phyloP scores from a whole-genome alignment of 805 yeast genomes.

The Candida xiaguanensis region DNA sequence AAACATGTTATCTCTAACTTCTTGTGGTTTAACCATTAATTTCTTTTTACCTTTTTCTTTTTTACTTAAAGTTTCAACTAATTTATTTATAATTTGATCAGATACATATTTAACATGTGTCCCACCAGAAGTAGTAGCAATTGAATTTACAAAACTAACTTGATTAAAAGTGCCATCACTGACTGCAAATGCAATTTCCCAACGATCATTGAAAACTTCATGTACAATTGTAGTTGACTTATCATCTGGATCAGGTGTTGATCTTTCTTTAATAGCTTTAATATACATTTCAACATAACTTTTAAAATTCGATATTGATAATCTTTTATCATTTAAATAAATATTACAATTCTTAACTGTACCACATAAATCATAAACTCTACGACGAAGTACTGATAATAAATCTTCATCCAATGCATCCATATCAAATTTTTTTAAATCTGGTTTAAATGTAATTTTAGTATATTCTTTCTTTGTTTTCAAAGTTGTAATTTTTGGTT shows the following conservation, averaged over 20 bases:
- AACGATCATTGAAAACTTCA: slow-evolving; percentile 76
- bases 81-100: slow-evolving; percentile 78
- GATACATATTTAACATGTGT: slow-evolving; percentile 86
- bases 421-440: slow-evolving; percentile 81
- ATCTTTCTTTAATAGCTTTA: slow-evolving; percentile 60
- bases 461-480: slow-evolving; percentile 74
- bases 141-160: slow-evolving; percentile 94
- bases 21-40: slow-evolving; percentile 79
- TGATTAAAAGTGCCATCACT: slow-evolving; percentile 90
- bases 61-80: slow-evolving; percentile 57
- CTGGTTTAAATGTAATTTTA: slow-evolving; percentile 84
- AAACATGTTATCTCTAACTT: slow-evolving; percentile 86
- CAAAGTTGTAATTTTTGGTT: slow-evolving; percentile 65
- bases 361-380: slow-evolving; percentile 95
- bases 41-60: slow-evolving; percentile 65
- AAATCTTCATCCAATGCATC: slow-evolving; percentile 77
- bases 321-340: slow-evolving; percentile 66
- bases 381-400: slow-evolving; percentile 79
- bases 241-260: slow-evolving; percentile 32
- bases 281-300: slow-evolving; percentile 86
- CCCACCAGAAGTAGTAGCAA: slow-evolving; percentile 97
- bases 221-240: slow-evolving; percentile 56
- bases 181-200: slow-evolving; percentile 96
- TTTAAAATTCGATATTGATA: slow-evolving; percentile 74
- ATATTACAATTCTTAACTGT: slow-evolving; percentile 82